These are phyloP conservation scores for Wallacemonas collosoma DNA, from an alignment of 208 protist genomes.

Conservation along the genomic window DNA sequence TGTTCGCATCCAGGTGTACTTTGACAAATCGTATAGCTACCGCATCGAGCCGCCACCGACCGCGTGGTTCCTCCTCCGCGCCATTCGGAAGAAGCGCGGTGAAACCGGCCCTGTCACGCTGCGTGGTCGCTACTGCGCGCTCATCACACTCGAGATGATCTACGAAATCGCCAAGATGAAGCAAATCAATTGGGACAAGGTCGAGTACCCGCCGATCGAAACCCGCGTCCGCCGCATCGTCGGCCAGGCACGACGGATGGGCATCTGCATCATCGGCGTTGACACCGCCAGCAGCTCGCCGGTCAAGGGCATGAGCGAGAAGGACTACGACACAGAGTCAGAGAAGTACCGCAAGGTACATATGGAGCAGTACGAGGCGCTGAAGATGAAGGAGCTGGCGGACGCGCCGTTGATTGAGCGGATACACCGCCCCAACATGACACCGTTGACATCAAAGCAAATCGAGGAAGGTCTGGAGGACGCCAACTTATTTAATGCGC, in stretches of 20 bases:
- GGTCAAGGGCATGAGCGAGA: conserved; percentile 77
- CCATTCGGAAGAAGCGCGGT: conserved; percentile 80
- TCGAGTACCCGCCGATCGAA: conserved; percentile 86
- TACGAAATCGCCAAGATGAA: conserved; percentile 93
- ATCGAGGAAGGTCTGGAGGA: conserved; percentile 80
- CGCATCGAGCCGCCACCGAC: conserved; percentile 87
- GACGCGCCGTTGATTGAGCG: conserved; percentile 81
- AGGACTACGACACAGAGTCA: conserved; percentile 68
- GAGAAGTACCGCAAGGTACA: conserved; percentile 76
- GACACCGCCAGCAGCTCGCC: conserved; percentile 74
- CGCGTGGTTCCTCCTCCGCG: conserved; percentile 82
- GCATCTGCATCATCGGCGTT: conserved; percentile 87
- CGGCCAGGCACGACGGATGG: conserved; percentile 86
- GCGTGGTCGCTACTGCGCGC: conserved; percentile 65
- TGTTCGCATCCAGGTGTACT: conserved; percentile 91
- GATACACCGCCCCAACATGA: conserved; percentile 74
- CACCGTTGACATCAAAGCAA: conserved; percentile 58
- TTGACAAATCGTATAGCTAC: conserved; percentile 91
- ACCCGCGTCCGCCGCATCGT: conserved; percentile 82
- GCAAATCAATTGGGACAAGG: conserved; percentile 69
- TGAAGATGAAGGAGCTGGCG: conserved; percentile 69
- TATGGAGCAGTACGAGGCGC: conserved; percentile 71
- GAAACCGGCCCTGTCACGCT: conserved; percentile 70
- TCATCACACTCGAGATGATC: conserved; percentile 91
- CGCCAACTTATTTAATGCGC: conserved; percentile 73